A percentile compares a stretch with the other conserved stretches of the same genome.
These are phyloP conservation scores for Vitis labrusca DNA, from an alignment of 164 flowering plant species.

Conservation along the genomic window DNA sequence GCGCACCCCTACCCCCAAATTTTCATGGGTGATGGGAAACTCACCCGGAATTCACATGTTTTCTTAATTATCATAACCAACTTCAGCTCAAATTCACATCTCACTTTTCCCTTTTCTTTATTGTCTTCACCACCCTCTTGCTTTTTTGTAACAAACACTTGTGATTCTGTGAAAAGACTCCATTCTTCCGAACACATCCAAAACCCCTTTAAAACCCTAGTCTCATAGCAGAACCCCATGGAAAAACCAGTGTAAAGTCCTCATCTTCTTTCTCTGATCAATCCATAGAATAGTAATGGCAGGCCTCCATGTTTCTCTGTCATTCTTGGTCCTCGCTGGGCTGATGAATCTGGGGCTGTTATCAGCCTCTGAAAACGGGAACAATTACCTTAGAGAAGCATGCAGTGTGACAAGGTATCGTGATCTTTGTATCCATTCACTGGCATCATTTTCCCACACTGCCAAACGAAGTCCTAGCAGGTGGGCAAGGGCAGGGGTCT, in stretches of 20 bases:
- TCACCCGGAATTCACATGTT: constrained; percentile 2
- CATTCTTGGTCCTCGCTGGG: constrained; percentile 11
- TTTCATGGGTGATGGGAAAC: too few relatives aligned
- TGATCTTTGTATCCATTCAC: constrained; percentile 57
- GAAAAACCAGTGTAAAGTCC: not conserved
- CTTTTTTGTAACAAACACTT: constrained; percentile 8
- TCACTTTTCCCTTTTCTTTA: constrained; percentile 3
- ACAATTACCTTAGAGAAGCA: constrained; percentile 50
- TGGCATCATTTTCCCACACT: constrained; percentile 45
- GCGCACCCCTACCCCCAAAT: too few relatives aligned
- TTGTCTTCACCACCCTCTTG: constrained; percentile 33
- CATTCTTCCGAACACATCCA: too few relatives aligned
- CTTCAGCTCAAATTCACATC: not conserved
- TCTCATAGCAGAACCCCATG: too few relatives aligned
- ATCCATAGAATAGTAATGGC: not conserved
- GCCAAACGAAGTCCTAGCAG: constrained; percentile 45
- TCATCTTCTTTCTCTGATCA: not conserved
- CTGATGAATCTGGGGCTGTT: not conserved
- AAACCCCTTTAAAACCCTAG: not conserved
- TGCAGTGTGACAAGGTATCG: constrained; percentile 68
- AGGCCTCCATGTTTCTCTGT: not conserved
- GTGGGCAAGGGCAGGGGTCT: constrained; percentile 84
- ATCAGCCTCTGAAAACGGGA: constrained; percentile 1
- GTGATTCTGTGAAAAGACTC: too few relatives aligned
- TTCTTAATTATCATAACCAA: not conserved